Evolutionary conservation across 331 rosid genomes (phyloP), one percentile per base, ranked within the genome.

Genomic region (Malus hybrid): DNA sequence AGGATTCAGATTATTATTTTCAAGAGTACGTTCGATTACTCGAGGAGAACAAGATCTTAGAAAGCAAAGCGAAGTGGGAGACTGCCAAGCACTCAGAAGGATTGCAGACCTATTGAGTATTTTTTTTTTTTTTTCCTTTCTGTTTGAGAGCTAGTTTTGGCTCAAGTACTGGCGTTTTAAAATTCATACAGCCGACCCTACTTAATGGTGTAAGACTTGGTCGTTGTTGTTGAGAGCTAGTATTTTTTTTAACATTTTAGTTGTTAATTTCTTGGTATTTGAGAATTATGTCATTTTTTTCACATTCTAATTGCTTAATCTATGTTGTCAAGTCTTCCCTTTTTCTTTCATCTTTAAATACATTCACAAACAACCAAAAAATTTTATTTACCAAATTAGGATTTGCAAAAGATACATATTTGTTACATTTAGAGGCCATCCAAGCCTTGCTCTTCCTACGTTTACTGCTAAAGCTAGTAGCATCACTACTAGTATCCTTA

Each of bases 401-500:
- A 29, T 39, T 48, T 59, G 33, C 56, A 71, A 13, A 71, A 2
- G 36, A 29, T 24, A 42, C 62, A 72, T 60, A 22, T 19, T 24
- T 61, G 16, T 2, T 27, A 76, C 81, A 67, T 36, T 71, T 70
- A 24, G 15, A 70, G 74, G 61, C 65, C 39, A 28, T 67, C 2
- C 65, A 71, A 33, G 76, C 73, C 46, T 70, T 76, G 22, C 48
- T 62, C 71, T 6, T 48, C 55, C 27, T 4, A 54, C 70, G 34
- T 29, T 16, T 52, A 70, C 65, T 31, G 19, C 65, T 42, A 66
- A 63, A 67, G 7, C 80, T 42, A 60, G 70, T 9, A 16, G 36
- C 67, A 67, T 76, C 78, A 67, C 63, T 69, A 70, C 52, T 65
- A 34, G 78, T 62, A 65, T 48, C 65, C 36, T 54, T 56, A 71